Conservation (phyloP, 2,329 filamentous ascomycete species). For the Corynespora cassiicola region DNA sequence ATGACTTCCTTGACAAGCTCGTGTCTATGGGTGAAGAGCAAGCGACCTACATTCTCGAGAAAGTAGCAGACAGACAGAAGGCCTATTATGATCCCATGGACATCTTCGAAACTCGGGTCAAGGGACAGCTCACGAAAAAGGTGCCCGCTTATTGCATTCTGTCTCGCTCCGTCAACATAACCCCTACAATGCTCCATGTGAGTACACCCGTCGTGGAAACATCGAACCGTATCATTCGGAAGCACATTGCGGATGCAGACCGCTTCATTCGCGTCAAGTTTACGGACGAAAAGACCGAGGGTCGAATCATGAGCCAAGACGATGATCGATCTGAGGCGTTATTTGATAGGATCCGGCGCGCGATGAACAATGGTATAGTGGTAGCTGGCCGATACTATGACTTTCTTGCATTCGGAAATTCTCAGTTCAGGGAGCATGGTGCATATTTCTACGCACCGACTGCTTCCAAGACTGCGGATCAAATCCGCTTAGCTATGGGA, state of each 20-base stretch:
- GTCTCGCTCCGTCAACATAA: conserved; percentile 78
- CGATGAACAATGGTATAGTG: conserved; percentile 77
- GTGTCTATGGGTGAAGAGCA: conserved; percentile 55
- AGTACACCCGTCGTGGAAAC: conserved; percentile 81
- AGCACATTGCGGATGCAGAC: conserved; percentile 72
- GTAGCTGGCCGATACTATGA: conserved; percentile 84
- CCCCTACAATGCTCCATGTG: conserved; percentile 82
- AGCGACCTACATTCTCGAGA: conserved; percentile 75
- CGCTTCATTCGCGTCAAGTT: conserved; percentile 91
- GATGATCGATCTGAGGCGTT: conserved; percentile 59
- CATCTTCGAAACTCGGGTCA: conserved; percentile 65
- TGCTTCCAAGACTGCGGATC: conserved; percentile 69
- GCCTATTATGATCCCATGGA: conserved; percentile 73
- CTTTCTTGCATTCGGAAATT: conserved; percentile 94
- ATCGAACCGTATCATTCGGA: conserved; percentile 84
- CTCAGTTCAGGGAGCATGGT: conserved; percentile 89
- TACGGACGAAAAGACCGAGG: conserved; percentile 74
- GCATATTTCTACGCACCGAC: conserved; percentile 90
- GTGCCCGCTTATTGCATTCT: conserved; percentile 77
- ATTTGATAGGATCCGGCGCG: conserved; percentile 75
- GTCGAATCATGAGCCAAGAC: conserved; percentile 39
- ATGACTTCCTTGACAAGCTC: conserved; percentile 71
- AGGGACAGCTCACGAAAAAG: conserved; percentile 38
- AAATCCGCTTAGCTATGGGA: conserved; percentile 88
- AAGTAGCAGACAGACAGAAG: conserved; percentile 69